These are phyloP conservation scores for Botrytis pseudocinerea DNA, from an alignment of 2,329 filamentous ascomycete species.

Conservation along the genomic window DNA sequence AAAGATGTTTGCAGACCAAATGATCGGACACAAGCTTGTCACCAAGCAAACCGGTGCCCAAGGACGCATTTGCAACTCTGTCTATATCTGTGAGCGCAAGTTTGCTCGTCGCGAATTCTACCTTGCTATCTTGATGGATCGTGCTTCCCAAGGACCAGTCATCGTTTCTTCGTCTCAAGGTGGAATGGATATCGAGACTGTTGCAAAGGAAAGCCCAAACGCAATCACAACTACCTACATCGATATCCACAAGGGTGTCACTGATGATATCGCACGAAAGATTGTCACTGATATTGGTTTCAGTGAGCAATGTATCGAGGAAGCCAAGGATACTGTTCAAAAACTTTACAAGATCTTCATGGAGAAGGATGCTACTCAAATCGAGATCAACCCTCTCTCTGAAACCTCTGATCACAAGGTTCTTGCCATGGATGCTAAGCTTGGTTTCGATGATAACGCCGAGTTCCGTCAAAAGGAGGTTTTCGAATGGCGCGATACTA, in stretches of 20 bases:
- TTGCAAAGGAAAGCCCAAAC: constrained; percentile 95
- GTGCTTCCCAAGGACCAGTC: constrained; percentile 83
- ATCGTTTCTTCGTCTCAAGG: constrained; percentile 98
- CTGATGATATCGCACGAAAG: constrained; percentile 87
- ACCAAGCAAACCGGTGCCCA: constrained; percentile 97
- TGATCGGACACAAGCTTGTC: constrained; percentile 99
- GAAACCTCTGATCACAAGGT: constrained; percentile 99
- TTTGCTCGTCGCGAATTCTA: constrained; percentile 99
- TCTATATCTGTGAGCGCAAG: constrained; percentile 99
- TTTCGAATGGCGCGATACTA: constrained; percentile 89
- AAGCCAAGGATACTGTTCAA: constrained; percentile 94
- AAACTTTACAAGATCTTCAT: constrained; percentile 99
- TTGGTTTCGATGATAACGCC: constrained; percentile 98
- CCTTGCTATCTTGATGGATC: constrained; percentile 98
- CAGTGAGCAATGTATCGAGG: constrained; percentile 95
- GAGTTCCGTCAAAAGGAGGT: constrained; percentile 97
- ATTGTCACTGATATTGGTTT: constrained; percentile 94
- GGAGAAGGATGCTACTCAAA: constrained; percentile 98
- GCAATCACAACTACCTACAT: constrained; percentile 94
- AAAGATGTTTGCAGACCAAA: constrained; percentile 97
- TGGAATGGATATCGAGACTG: constrained; percentile 98
- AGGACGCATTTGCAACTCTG: constrained; percentile 92
- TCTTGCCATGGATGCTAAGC: constrained; percentile 98
- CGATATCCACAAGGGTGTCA: constrained; percentile 92
- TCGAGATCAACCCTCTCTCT: constrained; percentile 98